phyloP scores from a whole-genome alignment of 768 basidiomycete genomes.

The Boletales sp. region DNA sequence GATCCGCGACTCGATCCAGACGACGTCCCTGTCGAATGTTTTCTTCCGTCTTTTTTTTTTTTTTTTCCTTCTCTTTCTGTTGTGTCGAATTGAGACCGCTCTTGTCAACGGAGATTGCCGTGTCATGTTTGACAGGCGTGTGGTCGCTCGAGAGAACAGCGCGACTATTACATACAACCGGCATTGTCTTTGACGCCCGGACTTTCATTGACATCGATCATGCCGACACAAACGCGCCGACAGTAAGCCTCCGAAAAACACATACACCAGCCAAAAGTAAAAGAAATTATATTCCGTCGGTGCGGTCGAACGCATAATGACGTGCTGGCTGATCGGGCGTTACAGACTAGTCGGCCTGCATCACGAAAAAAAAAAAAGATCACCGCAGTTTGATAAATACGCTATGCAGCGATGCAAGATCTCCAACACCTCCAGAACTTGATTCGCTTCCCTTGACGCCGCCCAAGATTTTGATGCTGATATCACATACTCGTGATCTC shows the following conservation, averaged over 20 bases:
- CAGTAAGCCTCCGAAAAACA: too few species aligned
- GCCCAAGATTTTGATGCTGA: background rate
- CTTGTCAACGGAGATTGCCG: background rate
- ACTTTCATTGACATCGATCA: too few species aligned
- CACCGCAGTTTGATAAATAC: slow-evolving; percentile 7
- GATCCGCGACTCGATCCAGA: background rate
- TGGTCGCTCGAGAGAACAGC: background rate
- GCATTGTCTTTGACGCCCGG: background rate
- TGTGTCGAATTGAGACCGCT: too few species aligned
- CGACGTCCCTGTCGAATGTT: background rate
- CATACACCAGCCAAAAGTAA: too few species aligned
- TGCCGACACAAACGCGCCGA: too few species aligned
- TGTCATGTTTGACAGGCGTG: background rate
- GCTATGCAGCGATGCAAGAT: background rate
- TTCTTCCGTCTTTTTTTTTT: too few species aligned
- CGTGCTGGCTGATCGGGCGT: too few species aligned
- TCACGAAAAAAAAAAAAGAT: too few species aligned
- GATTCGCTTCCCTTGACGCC: background rate
- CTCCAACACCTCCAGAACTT: background rate
- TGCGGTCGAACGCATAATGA: too few species aligned
- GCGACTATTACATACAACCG: background rate
- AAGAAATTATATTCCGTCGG: too few species aligned
- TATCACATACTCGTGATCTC: background rate
- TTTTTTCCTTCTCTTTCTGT: too few species aligned
- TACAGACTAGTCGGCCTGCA: too few species aligned